Base-by-base conservation (phyloP, 2,329 filamentous ascomycete genomes). In the Rutstroemia sp. region DNA sequence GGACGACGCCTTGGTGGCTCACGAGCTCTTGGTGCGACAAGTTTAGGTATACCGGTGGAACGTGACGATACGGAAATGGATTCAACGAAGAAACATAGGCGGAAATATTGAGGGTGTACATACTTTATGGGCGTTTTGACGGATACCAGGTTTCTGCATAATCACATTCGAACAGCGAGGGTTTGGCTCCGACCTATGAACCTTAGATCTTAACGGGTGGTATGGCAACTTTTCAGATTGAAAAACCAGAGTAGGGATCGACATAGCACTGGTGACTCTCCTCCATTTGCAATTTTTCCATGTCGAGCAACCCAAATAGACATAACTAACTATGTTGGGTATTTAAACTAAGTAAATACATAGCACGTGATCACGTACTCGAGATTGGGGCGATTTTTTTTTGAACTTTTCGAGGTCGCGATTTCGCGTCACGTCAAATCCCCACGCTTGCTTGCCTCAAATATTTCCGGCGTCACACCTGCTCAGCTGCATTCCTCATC, bases 1-100 rank as follows among this genome's bases (percentile, higher is more conserved):
- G 38, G 80, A 34, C 60, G 62, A 52, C 60, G 67, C 19, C 47
- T 68, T 19, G 67, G 67, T 50, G 67, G 67, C 2, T 58, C 60
- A 39, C 65, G 56, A 36, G 64, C 63, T 34, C 54, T 67, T 54
- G 68, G 68, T 40, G 66, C 68, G 10, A 70, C 68, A 8, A 65
- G 55, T 55, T 58, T 70, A 46, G 65, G 65, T 30, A 59, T 65
- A 21, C 51, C 65, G 34, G 57, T 59, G n/a, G 67, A 67, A 49
- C 47, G 56, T 10, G 59, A 64, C 58, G 48, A 40, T n/a, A 57
- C 27, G 25, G 55, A 57, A 40, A 19, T 30, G 8, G 55, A 54
- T 17, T 36, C 44, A 27, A 51, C 42, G 30, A 54, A 54, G 50
- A 57, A 57, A 34, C 27, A 48, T 10, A 48, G 44, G 17, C 23